Conservation (phyloP, 305 asterid species). For the Rubia peregrina region DNA sequence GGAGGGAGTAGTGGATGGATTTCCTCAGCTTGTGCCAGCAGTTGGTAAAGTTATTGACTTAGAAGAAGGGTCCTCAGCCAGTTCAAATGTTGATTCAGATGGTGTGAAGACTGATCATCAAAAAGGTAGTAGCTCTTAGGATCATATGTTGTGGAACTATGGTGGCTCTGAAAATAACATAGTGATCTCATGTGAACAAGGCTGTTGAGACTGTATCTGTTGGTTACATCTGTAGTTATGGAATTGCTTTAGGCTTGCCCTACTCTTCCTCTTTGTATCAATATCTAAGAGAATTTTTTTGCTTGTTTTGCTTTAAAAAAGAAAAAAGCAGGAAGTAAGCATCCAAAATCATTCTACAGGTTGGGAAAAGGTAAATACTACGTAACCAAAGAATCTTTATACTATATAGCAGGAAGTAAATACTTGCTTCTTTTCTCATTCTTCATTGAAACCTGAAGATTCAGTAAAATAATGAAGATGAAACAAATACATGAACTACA, state of each 20-base stretch:
- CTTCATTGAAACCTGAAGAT: no score
- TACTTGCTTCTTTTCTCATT: no score
- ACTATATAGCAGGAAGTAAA: no score
- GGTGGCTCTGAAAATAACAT: neutral
- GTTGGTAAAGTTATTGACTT: constrained; percentile 42
- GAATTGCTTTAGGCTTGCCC: neutral
- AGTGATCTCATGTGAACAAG: neutral
- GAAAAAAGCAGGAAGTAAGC: no score
- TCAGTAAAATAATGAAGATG: no score
- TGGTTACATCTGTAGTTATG: neutral
- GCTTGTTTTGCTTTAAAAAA: neutral
- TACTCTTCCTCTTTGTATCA: neutral
- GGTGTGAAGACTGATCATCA: constrained; percentile 8
- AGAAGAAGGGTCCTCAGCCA: constrained; percentile 20
- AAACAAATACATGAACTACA: no score
- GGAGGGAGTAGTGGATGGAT: constrained; percentile 62
- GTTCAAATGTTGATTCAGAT: constrained; percentile 19
- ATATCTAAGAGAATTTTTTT: neutral
- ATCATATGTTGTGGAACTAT: constrained; percentile 2
- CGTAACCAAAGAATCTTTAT: no score
- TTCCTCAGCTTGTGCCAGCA: constrained; percentile 59
- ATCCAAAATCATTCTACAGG: no score
- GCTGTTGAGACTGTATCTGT: neutral
- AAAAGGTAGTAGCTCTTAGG: constrained; percentile 12
- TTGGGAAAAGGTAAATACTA: no score